Conservation (phyloP, 768 basidiomycete genomes). For the Pulveroboletus ravenelii region DNA sequence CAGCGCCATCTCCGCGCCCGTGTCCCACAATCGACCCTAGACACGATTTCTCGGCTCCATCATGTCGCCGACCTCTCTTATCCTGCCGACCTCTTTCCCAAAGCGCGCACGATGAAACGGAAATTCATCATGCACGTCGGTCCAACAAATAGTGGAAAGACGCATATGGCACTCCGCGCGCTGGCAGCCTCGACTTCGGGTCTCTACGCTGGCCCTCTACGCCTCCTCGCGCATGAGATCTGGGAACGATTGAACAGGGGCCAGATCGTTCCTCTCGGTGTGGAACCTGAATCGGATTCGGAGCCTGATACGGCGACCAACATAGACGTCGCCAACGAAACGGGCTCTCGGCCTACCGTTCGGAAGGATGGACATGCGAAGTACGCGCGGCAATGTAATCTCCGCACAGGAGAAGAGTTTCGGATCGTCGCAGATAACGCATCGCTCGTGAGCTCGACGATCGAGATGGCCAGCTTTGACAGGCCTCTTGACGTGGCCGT, state of each 20-base stretch:
- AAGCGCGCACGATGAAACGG: constrained; percentile 58
- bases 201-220: constrained; percentile 86
- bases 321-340: constrained; percentile 22
- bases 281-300: constrained; percentile 38
- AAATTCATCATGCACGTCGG: constrained; percentile 94
- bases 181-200: constrained; percentile 71
- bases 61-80: constrained; percentile 39
- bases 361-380: constrained; percentile 39
- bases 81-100: constrained; percentile 44
- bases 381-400: constrained; percentile 68
- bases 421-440: constrained; percentile 59
- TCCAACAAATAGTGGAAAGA: constrained; percentile 97
- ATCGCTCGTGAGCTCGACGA: constrained; percentile 73
- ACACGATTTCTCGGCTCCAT: constrained; percentile 36
- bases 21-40: constrained; percentile 33
- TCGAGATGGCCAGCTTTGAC: constrained; percentile 75
- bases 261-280: constrained; percentile 73
- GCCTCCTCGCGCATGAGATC: constrained; percentile 93
- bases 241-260: constrained; percentile 89
- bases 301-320: constrained; percentile 37
- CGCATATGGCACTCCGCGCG: constrained; percentile 86
- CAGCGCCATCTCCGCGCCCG: constrained; percentile 20
- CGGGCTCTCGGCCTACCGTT: constrained; percentile 21
- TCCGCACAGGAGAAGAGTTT: constrained; percentile 89
- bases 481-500: constrained; percentile 72